These are phyloP conservation scores for Trichomonas tenax DNA, from an alignment of 208 protist species.

Conservation along the genomic window DNA sequence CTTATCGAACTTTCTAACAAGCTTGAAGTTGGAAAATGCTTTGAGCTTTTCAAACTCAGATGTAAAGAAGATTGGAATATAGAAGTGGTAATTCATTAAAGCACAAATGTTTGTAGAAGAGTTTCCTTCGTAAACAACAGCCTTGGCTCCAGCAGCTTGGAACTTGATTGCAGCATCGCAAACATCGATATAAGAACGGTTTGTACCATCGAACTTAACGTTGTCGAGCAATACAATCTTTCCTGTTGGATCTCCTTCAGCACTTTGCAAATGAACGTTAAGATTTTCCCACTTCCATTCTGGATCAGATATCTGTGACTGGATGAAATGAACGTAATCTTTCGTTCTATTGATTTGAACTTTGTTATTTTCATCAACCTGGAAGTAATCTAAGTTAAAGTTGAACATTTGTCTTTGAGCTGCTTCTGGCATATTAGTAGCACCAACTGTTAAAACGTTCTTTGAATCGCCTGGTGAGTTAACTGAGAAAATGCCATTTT, in stretches of 20 bases:
- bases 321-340: not conserved
- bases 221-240: not conserved
- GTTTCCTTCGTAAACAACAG: not conserved
- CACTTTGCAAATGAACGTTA: not conserved
- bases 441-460: not conserved
- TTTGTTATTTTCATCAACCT: not conserved
- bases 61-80: not conserved
- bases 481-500: not conserved
- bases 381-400: not conserved
- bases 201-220: not conserved
- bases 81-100: not conserved
- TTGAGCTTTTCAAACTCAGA: not conserved
- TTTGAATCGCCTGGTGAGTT: not conserved
- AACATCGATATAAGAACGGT: not conserved
- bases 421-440: not conserved
- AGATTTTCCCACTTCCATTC: not conserved
- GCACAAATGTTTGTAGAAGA: not conserved
- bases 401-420: not conserved
- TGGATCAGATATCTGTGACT: not conserved
- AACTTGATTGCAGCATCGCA: not conserved
- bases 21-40: not conserved
- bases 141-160: not conserved
- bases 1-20: too few species aligned
- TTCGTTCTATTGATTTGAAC: not conserved
- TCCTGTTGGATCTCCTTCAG: not conserved